Evolutionary conservation across 2,329 filamentous ascomycete species (phyloP), one percentile per base, ranked within the genome.

Genomic region (Penicillium sp.): DNA sequence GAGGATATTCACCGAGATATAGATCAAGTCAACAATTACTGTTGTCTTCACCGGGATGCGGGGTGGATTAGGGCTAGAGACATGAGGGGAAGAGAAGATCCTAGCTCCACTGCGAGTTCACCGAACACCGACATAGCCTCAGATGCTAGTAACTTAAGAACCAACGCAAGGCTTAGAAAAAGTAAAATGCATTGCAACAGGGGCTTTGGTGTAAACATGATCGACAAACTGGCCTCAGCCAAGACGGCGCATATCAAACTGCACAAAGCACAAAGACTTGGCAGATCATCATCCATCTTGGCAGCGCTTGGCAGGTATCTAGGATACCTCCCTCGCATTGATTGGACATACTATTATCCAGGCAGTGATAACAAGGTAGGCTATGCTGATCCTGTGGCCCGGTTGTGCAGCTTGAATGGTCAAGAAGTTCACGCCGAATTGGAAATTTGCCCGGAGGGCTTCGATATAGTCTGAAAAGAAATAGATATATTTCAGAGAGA

Each of bases 191-290:
- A 44, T 51, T 56, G n/a, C n/a, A n/a, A n/a, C n/a, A n/a, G n/a
- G n/a, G n/a, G n/a, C n/a, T n/a, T n/a, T n/a, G n/a, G n/a, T n/a
- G n/a, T n/a, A n/a, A n/a, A 50, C 54, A 47, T 44, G 27, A 14
- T 37, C 32, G 44, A 48, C 46, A 24, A 40, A 41, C 52, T 46
- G 32, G 45, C 44, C 50, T 51, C 49, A 47, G 49, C 53, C 56
- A 56, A 58, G 56, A 43, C 55, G 53, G 47, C 38, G 46, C 41
- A 18, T 51, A 56, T 58, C 55, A 56, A 47, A 59, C 40, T 48
- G 40, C 43, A 47, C 43, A 53, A 28, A 55, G 40, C 43, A 47
- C 43, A 53, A 28, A 55, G 51, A 46, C 56, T 59, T 59, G 56
- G 55, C 56, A 35, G 55, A 51, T 54, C 46, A 55, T 46, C 56